Base-by-base conservation (phyloP, 2,329 filamentous ascomycete species). In the Xylaria sp. region DNA sequence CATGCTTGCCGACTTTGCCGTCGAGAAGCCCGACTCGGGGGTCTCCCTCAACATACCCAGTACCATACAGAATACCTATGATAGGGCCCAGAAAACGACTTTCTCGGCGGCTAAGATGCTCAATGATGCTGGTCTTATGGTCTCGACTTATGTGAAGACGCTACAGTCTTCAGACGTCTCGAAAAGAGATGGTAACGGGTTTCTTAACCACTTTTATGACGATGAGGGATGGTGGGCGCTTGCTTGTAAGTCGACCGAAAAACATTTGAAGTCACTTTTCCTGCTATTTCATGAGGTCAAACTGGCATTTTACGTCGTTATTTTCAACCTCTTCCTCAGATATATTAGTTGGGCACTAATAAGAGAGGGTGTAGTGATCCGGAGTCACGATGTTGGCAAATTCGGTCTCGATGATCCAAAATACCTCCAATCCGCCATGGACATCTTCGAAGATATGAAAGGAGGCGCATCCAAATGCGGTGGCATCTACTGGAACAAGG, bases 211-310 rank as follows among this genome's bases (percentile, higher is more conserved):
- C 49, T 85, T 75, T 65, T 85, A 84, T 65, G 83, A 86, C 66
- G 83, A 86, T 67, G 81, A 84, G 70, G 79, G 83, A 39, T 86
- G 83, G 83, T 87, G 84, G 84, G 83, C 79, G 2, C 74, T 86
- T 55, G 83, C 78, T 11, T 9, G 63, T 65, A 60, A 62, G 63
- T 61, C 34, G 4, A n/a, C 30, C 7, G 52, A 2, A 16, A 5
- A 5, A 30, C 8, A 8, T 6, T 37, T 13, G 23, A 54, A 19
- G 10, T 2, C 30, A 2, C 19, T 9, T 4, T 55, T 30, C n/a
- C 48, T 39, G n/a, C 49, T 4, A 47, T 6, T 16, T 16, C 13
- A 44, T 44, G 10, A 11, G 34, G 44, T 54, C 2, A 16, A 42
- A 42, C 5, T 9, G 37, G 11, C 8, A 42, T 2, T 7, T 30